These are phyloP conservation scores for Actinomortierella ambigua DNA, from an alignment of 371 early-diverging fungal genomes.

Conservation along the genomic window DNA sequence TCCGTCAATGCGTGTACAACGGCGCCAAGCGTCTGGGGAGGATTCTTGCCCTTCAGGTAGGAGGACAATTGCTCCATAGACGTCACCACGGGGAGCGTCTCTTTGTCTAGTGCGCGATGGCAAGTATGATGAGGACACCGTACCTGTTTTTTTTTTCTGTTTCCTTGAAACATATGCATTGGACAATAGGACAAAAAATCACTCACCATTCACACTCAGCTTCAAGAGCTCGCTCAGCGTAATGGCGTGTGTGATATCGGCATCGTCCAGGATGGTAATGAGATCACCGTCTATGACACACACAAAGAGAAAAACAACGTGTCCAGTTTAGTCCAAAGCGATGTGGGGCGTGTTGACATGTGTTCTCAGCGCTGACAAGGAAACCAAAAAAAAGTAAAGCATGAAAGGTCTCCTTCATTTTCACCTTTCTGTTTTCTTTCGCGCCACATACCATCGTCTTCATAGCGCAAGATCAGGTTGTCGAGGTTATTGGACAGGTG, in stretches of 20 bases:
- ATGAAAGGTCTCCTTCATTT: too few species aligned
- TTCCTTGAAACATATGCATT: too few species aligned
- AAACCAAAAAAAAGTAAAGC: too few species aligned
- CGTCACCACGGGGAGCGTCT: constrained; percentile 20
- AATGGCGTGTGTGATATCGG: constrained; percentile 59
- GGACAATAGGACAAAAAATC: background rate
- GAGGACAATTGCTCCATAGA: constrained; percentile 24
- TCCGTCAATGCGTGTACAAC: constrained; percentile 23
- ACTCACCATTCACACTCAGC: constrained; percentile 49
- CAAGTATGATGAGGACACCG: background rate
- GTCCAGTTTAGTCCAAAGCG: too few species aligned
- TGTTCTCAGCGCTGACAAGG: too few species aligned
- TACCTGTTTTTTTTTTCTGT: background rate
- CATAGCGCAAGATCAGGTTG: constrained; percentile 54
- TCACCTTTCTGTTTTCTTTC: too few species aligned
- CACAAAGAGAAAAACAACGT: background rate
- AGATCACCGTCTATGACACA: constrained; percentile 55
- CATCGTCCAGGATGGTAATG: constrained; percentile 59
- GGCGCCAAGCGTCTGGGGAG: constrained; percentile 32
- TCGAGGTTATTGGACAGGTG: constrained; percentile 51
- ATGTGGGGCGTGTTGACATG: too few species aligned
- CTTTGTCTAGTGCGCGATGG: constrained; percentile 21
- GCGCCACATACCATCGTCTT: constrained; percentile 54
- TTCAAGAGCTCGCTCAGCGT: constrained; percentile 56
- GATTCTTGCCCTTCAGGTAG: constrained; percentile 17